Conservation (phyloP, 805 yeast species). For the Nakazawaea wickerhamii region DNA sequence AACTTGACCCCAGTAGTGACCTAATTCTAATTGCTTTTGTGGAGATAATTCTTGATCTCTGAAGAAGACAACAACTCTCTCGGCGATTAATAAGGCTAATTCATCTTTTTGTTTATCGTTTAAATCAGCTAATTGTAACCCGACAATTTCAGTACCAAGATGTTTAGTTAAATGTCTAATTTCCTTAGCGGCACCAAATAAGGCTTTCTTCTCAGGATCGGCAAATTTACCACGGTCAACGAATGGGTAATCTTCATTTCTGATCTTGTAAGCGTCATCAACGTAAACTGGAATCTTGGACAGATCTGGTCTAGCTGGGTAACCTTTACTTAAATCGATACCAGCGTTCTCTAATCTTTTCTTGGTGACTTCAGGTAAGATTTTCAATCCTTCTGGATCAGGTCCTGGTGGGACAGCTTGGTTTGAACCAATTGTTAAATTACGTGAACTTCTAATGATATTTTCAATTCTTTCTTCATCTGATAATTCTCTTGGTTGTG, state of each 20-base stretch:
- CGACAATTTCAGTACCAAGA: slow-evolving; percentile 46
- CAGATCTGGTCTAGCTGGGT: slow-evolving; percentile 32
- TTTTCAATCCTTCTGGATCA: slow-evolving; percentile 18
- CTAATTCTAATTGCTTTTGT: slow-evolving; percentile 37
- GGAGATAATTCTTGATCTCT: slow-evolving; percentile 41
- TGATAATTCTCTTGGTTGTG: slow-evolving; percentile 14
- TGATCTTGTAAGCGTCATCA: slow-evolving; percentile 34
- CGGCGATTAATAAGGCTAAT: slow-evolving; percentile 38
- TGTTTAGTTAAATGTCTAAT: slow-evolving; percentile 39
- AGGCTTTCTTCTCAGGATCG: slow-evolving; percentile 37
- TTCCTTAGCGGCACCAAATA: slow-evolving; percentile 35
- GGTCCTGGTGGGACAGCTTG: slow-evolving; percentile 7
- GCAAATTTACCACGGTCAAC: slow-evolving; percentile 31
- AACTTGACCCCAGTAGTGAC: slow-evolving; percentile 40
- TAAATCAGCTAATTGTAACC: slow-evolving; percentile 37
- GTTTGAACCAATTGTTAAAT: slow-evolving; percentile 13
- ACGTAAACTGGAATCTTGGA: slow-evolving; percentile 30
- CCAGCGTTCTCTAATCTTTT: slow-evolving; percentile 30
- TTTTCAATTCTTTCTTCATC: slow-evolving; percentile 20
- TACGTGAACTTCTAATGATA: slow-evolving; percentile 17
- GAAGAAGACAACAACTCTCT: slow-evolving; percentile 45
- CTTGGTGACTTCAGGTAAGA: slow-evolving; percentile 24
- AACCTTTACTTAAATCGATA: slow-evolving; percentile 33
- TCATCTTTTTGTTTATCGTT: slow-evolving; percentile 37
- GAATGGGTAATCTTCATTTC: slow-evolving; percentile 30